A percentile compares a stretch with the other conserved stretches of the same genome.
phyloP scores from a whole-genome alignment of 805 yeast species.

The Candida maris region DNA sequence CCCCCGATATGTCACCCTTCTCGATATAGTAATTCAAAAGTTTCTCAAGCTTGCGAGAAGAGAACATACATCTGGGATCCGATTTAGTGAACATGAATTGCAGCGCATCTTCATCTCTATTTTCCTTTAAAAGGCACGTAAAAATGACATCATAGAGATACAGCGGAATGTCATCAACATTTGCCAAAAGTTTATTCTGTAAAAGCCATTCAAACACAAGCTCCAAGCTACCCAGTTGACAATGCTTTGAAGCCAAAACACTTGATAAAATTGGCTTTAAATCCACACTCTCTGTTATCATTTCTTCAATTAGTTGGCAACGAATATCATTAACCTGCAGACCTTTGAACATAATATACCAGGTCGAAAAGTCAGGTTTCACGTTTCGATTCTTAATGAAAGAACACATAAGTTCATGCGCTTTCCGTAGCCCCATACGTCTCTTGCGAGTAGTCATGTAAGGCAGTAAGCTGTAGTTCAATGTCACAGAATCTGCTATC shows the following conservation, averaged over 20 bases:
- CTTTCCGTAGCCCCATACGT: neutral
- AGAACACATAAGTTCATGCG: neutral
- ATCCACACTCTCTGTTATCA: constrained; percentile 3
- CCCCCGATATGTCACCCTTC: constrained; percentile 4
- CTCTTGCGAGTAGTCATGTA: constrained; percentile 2
- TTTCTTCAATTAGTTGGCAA: constrained; percentile 1
- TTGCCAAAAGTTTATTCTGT: neutral
- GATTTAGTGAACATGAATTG: constrained; percentile 2
- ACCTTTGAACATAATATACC: constrained; percentile 7
- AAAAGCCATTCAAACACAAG: constrained; percentile 5
- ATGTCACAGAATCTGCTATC: constrained; percentile 4
- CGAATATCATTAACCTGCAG: neutral
- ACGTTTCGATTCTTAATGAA: neutral
- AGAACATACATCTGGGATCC: neutral
- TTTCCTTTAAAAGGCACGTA: constrained; percentile 6
- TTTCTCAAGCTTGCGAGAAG: neutral
- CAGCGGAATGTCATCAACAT: neutral
- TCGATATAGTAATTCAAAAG: constrained; percentile 5
- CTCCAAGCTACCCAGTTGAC: constrained; percentile 1
- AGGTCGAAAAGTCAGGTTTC: constrained; percentile 8
- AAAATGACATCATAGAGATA: constrained; percentile 1
- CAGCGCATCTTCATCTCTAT: constrained; percentile 3
- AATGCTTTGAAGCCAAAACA: constrained; percentile 1
- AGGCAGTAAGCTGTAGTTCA: constrained; percentile 6
- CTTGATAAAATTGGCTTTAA: constrained; percentile 3